Percentiles rank a stretch among this genome's conserved stretches.
Evolutionary conservation across 2,329 filamentous ascomycete genomes (phyloP).

Genomic region (Fusarium dimerum): DNA sequence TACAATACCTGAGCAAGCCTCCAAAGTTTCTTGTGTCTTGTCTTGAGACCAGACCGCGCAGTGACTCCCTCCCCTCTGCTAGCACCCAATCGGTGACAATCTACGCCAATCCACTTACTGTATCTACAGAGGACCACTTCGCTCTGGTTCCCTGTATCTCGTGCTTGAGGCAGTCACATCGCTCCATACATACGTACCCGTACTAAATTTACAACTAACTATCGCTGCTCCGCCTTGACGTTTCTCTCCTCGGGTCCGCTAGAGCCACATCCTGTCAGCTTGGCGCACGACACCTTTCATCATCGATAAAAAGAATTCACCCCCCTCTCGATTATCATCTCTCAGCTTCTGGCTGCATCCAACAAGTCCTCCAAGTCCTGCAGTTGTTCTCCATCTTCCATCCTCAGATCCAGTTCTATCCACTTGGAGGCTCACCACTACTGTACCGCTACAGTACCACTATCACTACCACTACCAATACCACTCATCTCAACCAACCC

Average conservation of each 20-base stretch:
- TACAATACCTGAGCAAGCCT: not conserved
- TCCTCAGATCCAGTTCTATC: not conserved
- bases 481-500: slow-evolving; percentile 14
- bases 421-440: not conserved
- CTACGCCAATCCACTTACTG: not conserved
- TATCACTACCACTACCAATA: not conserved
- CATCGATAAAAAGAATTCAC: slow-evolving; percentile 30
- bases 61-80: not conserved
- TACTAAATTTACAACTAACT: not conserved
- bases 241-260: slow-evolving; percentile 6
- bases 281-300: slow-evolving; percentile 29
- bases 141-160: not conserved
- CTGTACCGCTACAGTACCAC: not conserved
- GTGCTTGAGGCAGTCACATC: not conserved
- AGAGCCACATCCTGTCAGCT: slow-evolving; percentile 23
- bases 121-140: not conserved
- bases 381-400: slow-evolving; percentile 17
- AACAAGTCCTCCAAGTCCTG: slow-evolving; percentile 11
- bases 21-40: not conserved
- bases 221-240: not conserved
- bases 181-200: not conserved
- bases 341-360: slow-evolving; percentile 22
- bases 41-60: no score
- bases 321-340: slow-evolving; percentile 7
- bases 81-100: not conserved